Conservation (phyloP, 352 stramenopile species). For the Phytophthora aleatoria region DNA sequence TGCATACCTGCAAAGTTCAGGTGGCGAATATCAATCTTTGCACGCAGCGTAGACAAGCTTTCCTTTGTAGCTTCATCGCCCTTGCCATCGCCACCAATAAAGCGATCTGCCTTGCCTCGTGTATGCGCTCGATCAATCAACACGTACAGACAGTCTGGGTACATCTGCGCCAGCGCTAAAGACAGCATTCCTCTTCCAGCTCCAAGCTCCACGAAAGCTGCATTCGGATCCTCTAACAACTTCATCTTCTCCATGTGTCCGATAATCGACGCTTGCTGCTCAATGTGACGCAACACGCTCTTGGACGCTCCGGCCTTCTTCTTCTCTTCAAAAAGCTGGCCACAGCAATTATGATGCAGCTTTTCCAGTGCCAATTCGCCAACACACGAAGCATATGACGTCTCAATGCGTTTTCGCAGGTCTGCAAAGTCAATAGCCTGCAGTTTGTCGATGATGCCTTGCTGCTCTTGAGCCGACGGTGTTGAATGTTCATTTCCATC, state of each 20-base stretch:
- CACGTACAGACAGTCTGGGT: conserved; percentile 66
- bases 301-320: conserved; percentile 54
- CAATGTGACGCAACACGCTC: conserved; percentile 76
- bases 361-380: conserved; percentile 66
- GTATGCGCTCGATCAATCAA: conserved; percentile 78
- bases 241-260: conserved; percentile 71
- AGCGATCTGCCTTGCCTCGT: conserved; percentile 76
- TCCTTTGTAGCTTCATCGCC: conserved; percentile 25
- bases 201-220: conserved; percentile 74
- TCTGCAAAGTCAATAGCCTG: conserved; percentile 67
- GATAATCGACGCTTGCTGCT: conserved; percentile 85
- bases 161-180: conserved; percentile 71
- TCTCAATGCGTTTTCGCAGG: conserved; percentile 52
- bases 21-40: conserved; percentile 88
- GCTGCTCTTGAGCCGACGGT: conserved; percentile 51
- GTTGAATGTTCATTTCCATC: conserved; percentile 38
- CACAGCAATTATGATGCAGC: conserved; percentile 68
- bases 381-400: conserved; percentile 57
- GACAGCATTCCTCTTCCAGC: conserved; percentile 82
- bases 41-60: conserved; percentile 46
- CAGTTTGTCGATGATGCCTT: conserved; percentile 74
- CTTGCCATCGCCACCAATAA: conserved; percentile 51
- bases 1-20: conserved; percentile 75
- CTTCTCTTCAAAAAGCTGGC: conserved; percentile 70
- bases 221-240: conserved; percentile 46